Percentiles rank a stretch among this genome's conserved stretches.
Conservation (phyloP, 495 filamentous ascomycete species). For the Lasiosphaeriaceae sp. region DNA sequence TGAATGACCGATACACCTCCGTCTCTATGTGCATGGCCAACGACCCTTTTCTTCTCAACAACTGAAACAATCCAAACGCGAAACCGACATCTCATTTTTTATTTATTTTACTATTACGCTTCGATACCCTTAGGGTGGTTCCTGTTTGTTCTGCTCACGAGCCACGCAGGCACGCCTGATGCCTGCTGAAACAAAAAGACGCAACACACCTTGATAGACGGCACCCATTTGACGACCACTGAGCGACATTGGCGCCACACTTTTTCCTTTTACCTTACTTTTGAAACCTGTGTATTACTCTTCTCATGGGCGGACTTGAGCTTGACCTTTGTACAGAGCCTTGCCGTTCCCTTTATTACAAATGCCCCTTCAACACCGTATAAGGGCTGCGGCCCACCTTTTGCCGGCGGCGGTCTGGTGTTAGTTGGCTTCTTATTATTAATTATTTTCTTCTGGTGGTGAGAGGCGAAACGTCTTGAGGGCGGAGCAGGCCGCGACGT, state of each 20-base stretch:
- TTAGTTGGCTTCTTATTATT: slow-evolving; percentile 33
- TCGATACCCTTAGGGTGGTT: slow-evolving; percentile 47
- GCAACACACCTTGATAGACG: slow-evolving; percentile 9
- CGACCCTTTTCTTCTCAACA: background rate
- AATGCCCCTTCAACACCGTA: slow-evolving; percentile 20
- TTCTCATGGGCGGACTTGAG: slow-evolving; percentile 22
- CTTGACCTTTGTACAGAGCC: slow-evolving; percentile 15
- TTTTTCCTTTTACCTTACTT: slow-evolving; percentile 25
- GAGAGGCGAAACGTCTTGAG: too few relatives aligned
- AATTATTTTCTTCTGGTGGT: slow-evolving; percentile 33
- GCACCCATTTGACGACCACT: background rate
- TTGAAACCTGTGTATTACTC: slow-evolving; percentile 16
- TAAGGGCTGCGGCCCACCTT: slow-evolving; percentile 34
- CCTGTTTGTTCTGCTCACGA: slow-evolving; percentile 5
- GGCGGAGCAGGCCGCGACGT: background rate
- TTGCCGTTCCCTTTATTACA: slow-evolving; percentile 18
- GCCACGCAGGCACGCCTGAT: background rate
- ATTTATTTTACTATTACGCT: slow-evolving; percentile 31
- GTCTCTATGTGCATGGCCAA: slow-evolving; percentile 2
- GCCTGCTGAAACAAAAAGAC: background rate
- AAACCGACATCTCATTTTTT: slow-evolving; percentile 9
- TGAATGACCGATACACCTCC: slow-evolving; percentile 26
- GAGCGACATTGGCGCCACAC: background rate
- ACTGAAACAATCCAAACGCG: slow-evolving; percentile 5
- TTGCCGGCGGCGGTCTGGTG: slow-evolving; percentile 39